Base-by-base conservation (phyloP, 495 filamentous ascomycete genomes). In the Daldinia vernicosa region DNA sequence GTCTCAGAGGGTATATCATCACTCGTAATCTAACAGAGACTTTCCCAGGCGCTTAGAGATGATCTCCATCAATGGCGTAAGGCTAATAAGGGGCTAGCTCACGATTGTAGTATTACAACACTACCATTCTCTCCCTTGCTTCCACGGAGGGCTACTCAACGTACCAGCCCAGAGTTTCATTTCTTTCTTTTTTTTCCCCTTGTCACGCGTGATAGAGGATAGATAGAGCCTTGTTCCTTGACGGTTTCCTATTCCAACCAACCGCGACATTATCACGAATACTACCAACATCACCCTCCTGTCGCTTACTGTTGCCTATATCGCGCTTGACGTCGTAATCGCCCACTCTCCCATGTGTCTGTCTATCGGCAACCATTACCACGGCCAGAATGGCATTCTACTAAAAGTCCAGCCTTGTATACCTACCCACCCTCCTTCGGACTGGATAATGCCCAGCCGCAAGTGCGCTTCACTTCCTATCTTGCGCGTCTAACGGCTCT, bases 71-170 rank as follows among this genome's bases (percentile, higher is more conserved):
- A 5, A 53, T 11, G 24, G 50, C 4, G 50, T 30, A 30, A 53
- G 27, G 50, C 50, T 30, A 53, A 26, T 28, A 60, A 66, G 32
- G 35, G 32, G 15, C 22, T 43, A 26, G 9, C 26, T 43, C 3
- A 33, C 45, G 15, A 32, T 30, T 54, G 45, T 9, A 15, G 64
- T 55, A 35, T 55, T 28, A 55, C 64, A 27, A 17, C 27, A 27
- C 26, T 33, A 24, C 58, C 45, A 6, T 50, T 28, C 12, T 28
- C 12, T 30, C 53, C 17, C 50, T 63, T 37, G 3, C 12, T 28
- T 9, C n/a, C 43, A 33, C 56, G 12, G n/a, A 63, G 33, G 14
- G 17, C 47, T 27, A 15, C 17, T 51, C 24, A 28, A 40, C 7
- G 28, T 2, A 45, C 27, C 27, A 17, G 12, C 9, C 43, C 14